Base-by-base conservation (phyloP, 2,329 filamentous ascomycete species). In the Colletotrichum brevisporum region DNA sequence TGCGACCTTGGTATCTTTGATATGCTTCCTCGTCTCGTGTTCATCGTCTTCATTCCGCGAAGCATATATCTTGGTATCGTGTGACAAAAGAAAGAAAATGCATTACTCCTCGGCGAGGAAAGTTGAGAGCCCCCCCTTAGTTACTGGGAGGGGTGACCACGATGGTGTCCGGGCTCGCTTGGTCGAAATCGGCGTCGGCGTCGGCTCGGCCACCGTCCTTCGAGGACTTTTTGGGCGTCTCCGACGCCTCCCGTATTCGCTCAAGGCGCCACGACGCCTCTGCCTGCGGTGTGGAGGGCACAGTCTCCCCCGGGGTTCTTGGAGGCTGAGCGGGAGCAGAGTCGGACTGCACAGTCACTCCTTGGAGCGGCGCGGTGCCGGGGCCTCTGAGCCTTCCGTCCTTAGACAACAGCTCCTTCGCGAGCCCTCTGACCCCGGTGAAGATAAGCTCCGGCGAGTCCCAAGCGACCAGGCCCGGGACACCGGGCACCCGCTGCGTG, bases 401-500 rank as follows among this genome's bases (percentile, higher is more conserved):
- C 8, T 71, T 68, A 26, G 73, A 76, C 15, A 84, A 36, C 9
- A 86, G 73, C 3, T 78, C 79, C 62, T 77, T 78, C 0, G 82
- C 81, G 41, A 88, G 75, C 4, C 77, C 80, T 41, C 81, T 76
- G 3, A 80, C 78, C 0, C 85, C 86, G 3, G 78, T 72, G 0
- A 77, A 72, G 63, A 88, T 83, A 45, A 85, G 72, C 39, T 84
- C 82, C 1, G 85, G 85, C 16, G 81, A 76, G 67, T 87, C 84
- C 82, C 84, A 86, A 12, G 83, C 81, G 41, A 88, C 72, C 41
- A 88, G 76, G 0, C 85, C 84, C 0, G 83, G 77, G 5, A 75
- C 76, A 2, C 84, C 84, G 5, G 73, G 13, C 0, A 78, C 78
- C 36, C 84, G 80, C 56, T 79, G 79, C 18, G 79, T 76, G 64